Evolutionary conservation across 352 stramenopile species (phyloP), one percentile per base, ranked within the genome.

Genomic region (Globisporangium nagaii): DNA sequence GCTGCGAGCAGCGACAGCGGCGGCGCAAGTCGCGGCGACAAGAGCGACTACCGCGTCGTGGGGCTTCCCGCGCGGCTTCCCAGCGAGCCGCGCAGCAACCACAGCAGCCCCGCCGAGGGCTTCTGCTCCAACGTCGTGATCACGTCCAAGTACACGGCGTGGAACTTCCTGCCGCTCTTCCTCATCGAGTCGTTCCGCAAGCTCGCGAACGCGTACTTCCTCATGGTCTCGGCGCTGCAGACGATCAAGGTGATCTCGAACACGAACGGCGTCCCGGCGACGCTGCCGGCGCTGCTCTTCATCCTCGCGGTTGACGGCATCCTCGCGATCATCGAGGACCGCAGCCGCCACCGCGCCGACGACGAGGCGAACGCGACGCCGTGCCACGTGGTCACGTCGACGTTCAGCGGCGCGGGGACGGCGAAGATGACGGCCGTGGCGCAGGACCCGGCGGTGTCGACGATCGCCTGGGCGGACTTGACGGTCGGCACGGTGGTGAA

Each of bases 141-240:
- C 53, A 97, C 90, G 43, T 93, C 86, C 65, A 96, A 96, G 72
- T 97, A 96, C 73, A 93, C 87, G 56, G 60, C 65, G 17, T 93
- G 74, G 66, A 95, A 83, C 60, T 97, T 97, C 54, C 39, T 97
- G 30, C 89, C 90, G 40, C 72, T 85, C 4, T 96, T 97, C 41
- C 72, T 97, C 43, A 65, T 90, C 60, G 87, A 97, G 58, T 82
- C 68, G 9, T 93, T 93, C 63, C 64, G 67, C n/a, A 91, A 88
- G 54, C 68, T 97, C 43, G 91, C 91, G 41, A 98, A 98, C 58
- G 79, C 90, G 24, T 98, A 98, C 62, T 98, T 98, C 52, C 60
- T 98, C 7, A 65, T 97, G 15, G 85, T 98, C 13, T 95, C 85
- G 9, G 66, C 86, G 25, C 66, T 97, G 9, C 83, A 96, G 60